Base-by-base conservation (phyloP, 208 protist genomes). In the Histomonas meleagridis region DNA sequence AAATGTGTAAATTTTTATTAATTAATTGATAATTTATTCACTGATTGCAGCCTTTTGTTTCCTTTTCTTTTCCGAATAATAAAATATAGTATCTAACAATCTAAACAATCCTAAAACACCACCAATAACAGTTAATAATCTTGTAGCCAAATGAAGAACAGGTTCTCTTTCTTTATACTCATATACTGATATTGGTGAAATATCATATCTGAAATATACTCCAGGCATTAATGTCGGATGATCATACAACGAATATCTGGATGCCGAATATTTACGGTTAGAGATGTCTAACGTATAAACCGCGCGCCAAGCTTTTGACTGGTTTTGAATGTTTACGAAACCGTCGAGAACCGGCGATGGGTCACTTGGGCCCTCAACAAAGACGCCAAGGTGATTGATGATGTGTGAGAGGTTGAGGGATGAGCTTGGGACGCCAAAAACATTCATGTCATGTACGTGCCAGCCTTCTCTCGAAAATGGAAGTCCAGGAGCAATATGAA, bases 271-370 rank as follows among this genome's bases (percentile, higher is more conserved):
- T 16, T 86, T 86, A 1, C 46, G 46, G 51, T 86, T 46, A n/a
- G 55, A 28, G 38, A 86, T 86, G 55, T 86, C 76, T 53, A 46
- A 40, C 55, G 76, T 86, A 55, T 86, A 86, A 86, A 86, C 76
- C 51, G 55, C 76, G 38, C 76, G 76, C 76, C 76, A 86, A 38
- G 76, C 40, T n/a, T 48, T n/a, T 35, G 14, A 1, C 46, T 86
- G 3, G 32, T 16, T 86, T 55, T 86, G 76, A n/a, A 86, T 16
- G 26, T 55, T 55, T 10, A 23, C 55, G 26, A 86, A 35, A 28
- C 55, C 38, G 46, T 86, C 46, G 32, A 86, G 43, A 38, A 46
- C n/a, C n/a, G n/a, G n/a, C n/a, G n/a, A n/a, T n/a, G n/a, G n/a
- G n/a, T n/a, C n/a, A n/a, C n/a, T n/a, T n/a, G n/a, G n/a, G n/a